Conservation (phyloP, 768 basidiomycete genomes). For the Gymnopilus dilepis region DNA sequence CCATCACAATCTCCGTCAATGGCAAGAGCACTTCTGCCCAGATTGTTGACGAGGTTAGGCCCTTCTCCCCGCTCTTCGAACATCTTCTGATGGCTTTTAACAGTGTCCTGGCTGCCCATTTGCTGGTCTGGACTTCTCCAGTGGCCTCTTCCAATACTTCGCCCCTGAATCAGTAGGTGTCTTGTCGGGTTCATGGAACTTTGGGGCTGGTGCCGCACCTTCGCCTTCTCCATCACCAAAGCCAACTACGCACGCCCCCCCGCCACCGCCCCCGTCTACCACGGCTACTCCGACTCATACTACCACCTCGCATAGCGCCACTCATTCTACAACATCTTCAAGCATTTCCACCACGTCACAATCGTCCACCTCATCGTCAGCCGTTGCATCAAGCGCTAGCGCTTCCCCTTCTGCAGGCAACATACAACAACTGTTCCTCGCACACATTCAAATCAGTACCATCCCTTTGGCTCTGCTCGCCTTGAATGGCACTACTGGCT, state of each 20-base stretch:
- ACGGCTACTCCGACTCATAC: slow-evolving; percentile 17
- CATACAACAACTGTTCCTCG: slow-evolving; percentile 21
- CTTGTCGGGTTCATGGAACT: slow-evolving; percentile 61
- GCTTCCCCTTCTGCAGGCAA: slow-evolving; percentile 13
- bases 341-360: neutral
- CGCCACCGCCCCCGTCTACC: slow-evolving; percentile 19
- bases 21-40: slow-evolving; percentile 55
- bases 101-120: slow-evolving; percentile 51
- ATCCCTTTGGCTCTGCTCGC: slow-evolving; percentile 20
- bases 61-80: neutral
- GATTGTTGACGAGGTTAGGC: slow-evolving; percentile 57
- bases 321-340: slow-evolving; percentile 3
- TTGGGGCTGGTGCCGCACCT: slow-evolving; percentile 30
- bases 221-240: slow-evolving; percentile 23
- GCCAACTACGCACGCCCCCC: slow-evolving; percentile 3
- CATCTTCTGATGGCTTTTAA: slow-evolving; percentile 8
- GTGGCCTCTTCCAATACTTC: slow-evolving; percentile 64
- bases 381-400: neutral
- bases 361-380: slow-evolving; percentile 16
- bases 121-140: slow-evolving; percentile 66
- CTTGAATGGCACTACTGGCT: slow-evolving; percentile 9
- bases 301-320: slow-evolving; percentile 10
- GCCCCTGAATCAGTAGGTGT: slow-evolving; percentile 50
- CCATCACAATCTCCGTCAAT: slow-evolving; percentile 55
- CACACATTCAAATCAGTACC: slow-evolving; percentile 22